Evolutionary conservation across 805 yeast species (phyloP).

Genomic region (Candida xyloterini): DNA sequence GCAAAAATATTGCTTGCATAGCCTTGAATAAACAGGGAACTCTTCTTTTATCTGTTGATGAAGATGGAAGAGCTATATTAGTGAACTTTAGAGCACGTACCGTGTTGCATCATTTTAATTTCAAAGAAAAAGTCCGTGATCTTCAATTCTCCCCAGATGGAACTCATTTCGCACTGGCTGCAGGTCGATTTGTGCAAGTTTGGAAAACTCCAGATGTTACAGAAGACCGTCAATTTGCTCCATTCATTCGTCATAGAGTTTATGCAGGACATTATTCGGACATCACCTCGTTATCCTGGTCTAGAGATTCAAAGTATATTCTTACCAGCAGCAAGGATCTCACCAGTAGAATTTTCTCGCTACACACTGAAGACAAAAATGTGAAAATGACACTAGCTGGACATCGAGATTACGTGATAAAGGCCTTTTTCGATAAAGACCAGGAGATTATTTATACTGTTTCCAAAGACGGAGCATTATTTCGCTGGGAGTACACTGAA

Average conservation of each 20-base stretch:
- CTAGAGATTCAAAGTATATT: conserved; percentile 84
- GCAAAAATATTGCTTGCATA: conserved; percentile 73
- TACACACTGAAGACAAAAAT: conserved; percentile 62
- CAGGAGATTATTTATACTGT: conserved; percentile 91
- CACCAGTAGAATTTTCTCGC: conserved; percentile 81
- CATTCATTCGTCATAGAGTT: conserved; percentile 84
- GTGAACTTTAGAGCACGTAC: conserved; percentile 81
- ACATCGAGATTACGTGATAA: conserved; percentile 83
- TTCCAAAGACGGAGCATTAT: conserved; percentile 92
- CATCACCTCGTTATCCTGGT: conserved; percentile 79
- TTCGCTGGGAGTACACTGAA: conserved; percentile 83
- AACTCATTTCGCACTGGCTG: conserved; percentile 77
- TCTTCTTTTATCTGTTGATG: conserved; percentile 77
- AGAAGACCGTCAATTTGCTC: conserved; percentile 92
- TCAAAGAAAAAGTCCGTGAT: conserved; percentile 72
- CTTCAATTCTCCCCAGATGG: conserved; percentile 89
- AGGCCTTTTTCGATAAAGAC: conserved; percentile 80
- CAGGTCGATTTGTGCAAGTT: conserved; percentile 78
- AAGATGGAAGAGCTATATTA: conserved; percentile 88
- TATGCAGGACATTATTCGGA: conserved; percentile 93
- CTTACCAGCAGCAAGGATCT: conserved; percentile 85
- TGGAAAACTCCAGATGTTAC: conserved; percentile 85
- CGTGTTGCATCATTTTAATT: conserved; percentile 91
- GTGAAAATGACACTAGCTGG: conserved; percentile 90
- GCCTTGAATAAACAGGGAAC: conserved; percentile 85